Evolutionary conservation across 1,284 basidiomycete species (phyloP), one percentile per base, ranked within the genome.

Genomic region (Agroathelia rolfsii): DNA sequence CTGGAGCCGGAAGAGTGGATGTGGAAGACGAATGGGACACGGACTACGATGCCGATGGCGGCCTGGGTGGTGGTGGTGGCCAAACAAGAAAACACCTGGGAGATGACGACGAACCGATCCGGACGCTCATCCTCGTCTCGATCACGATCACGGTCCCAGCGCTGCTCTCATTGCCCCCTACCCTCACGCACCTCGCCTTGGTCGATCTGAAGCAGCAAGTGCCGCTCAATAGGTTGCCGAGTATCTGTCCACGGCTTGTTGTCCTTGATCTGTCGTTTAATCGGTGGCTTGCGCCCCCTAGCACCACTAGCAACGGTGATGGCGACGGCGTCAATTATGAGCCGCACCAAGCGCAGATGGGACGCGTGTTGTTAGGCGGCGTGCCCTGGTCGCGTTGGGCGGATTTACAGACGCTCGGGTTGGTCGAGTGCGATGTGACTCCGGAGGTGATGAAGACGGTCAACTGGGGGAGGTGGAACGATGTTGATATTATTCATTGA

Each of bases 191-290:
- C 27, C 56, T 81, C 17, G 69, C 65, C 5, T 60, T 82, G 18
- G 45, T 80, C 41, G 55, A 66, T 28, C 44, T 73, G 7, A 52
- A 61, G 0, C 39, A 50, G 6, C 51, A 54, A 0, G 50, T 72
- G 13, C 58, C 69, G 2, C 43, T 83, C 11, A 64, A 73, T 40
- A 61, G 72, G 35, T 51, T 83, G 15, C 69, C 76, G 1, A 52
- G 51, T 5, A 49, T 69, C n/a, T 80, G 75, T 44, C 79, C 79
- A 1, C 49, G 76, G 14, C 50, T 83, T n/a, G 56, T 65, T 19
- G 45, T 74, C 14, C 50, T 83, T 24, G 79, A 83, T 47, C 49
- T 83, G 16, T 82, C 79, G 1, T 78, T 67, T 47, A 83, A 82
- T 41, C 34, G 39, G 2, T 83, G 80, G 79, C 52, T 83, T 18